A percentile compares a stretch with the other conserved stretches of the same genome.
Conservation (phyloP, 2,329 filamentous ascomycete genomes). For the Arthroderma sp. region DNA sequence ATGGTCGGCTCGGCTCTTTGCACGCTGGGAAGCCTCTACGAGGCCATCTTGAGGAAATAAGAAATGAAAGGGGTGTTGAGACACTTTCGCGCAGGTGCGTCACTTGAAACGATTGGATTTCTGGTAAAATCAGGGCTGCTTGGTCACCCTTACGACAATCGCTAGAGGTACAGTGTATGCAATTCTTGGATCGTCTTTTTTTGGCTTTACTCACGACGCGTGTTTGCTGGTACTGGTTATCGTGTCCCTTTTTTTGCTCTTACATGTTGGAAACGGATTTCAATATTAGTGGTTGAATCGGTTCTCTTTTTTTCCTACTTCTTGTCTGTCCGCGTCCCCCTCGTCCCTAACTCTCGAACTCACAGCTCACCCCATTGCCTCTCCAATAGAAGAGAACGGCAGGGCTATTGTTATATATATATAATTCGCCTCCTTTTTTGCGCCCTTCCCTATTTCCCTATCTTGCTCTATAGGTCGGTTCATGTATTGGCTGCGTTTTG, state of each 20-base stretch:
- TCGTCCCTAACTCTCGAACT: neutral
- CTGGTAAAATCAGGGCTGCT: neutral
- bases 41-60: conserved; percentile 34
- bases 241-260: neutral
- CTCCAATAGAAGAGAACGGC: neutral
- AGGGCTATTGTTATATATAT: conserved; percentile 4
- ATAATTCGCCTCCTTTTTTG: neutral
- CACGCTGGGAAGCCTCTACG: conserved; percentile 33
- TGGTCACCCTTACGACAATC: neutral
- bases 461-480: neutral
- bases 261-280: neutral
- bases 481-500: conserved; percentile 2
- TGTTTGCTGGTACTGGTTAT: conserved; percentile 3
- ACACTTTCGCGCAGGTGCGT: neutral
- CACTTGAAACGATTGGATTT: neutral
- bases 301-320: neutral
- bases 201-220: neutral
- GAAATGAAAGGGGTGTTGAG: neutral
- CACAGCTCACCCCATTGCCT: neutral
- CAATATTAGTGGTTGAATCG: neutral
- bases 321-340: neutral
- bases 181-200: neutral
- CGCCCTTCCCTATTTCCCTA: neutral
- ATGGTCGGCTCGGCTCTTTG: conserved; percentile 33
- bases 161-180: neutral